Evolutionary conservation across 2,329 filamentous ascomycete species (phyloP).

Genomic region (Xenoacremonium recifei): DNA sequence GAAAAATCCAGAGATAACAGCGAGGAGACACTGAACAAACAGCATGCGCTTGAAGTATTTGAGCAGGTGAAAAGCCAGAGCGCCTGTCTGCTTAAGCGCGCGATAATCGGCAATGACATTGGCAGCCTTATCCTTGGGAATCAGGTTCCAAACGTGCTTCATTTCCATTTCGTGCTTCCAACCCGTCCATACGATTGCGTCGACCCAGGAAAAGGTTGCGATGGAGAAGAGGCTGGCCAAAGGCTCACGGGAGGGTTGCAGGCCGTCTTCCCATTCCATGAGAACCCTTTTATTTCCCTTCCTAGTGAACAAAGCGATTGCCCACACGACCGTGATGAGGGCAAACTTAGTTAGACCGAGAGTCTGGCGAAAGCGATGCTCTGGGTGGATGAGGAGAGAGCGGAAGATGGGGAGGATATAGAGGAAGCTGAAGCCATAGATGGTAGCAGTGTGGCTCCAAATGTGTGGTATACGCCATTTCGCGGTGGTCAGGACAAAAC

Average conservation of each 20-base stretch:
- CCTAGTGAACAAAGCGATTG: constrained; percentile 76
- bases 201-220: constrained; percentile 87
- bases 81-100: constrained; percentile 77
- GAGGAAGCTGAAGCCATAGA: constrained; percentile 83
- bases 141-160: constrained; percentile 85
- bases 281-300: constrained; percentile 90
- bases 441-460: constrained; percentile 88
- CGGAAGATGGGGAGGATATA: constrained; percentile 76
- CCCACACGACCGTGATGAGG: constrained; percentile 70
- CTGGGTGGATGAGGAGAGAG: constrained; percentile 77
- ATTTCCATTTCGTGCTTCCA: constrained; percentile 84
- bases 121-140: constrained; percentile 84
- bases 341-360: constrained; percentile 73
- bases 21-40: constrained; percentile 76
- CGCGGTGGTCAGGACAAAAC: constrained; percentile 65
- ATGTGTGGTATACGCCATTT: constrained; percentile 68
- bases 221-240: constrained; percentile 86
- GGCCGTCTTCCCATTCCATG: constrained; percentile 83
- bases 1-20: constrained; percentile 74
- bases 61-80: constrained; percentile 76
- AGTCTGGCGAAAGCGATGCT: constrained; percentile 58
- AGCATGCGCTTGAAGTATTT: constrained; percentile 80
- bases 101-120: constrained; percentile 79
- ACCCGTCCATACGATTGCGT: constrained; percentile 83
- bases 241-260: constrained; percentile 85